Evolutionary conservation across 2,329 filamentous ascomycete species (phyloP), one percentile per base, ranked within the genome.

Genomic region (Capronia americana): DNA sequence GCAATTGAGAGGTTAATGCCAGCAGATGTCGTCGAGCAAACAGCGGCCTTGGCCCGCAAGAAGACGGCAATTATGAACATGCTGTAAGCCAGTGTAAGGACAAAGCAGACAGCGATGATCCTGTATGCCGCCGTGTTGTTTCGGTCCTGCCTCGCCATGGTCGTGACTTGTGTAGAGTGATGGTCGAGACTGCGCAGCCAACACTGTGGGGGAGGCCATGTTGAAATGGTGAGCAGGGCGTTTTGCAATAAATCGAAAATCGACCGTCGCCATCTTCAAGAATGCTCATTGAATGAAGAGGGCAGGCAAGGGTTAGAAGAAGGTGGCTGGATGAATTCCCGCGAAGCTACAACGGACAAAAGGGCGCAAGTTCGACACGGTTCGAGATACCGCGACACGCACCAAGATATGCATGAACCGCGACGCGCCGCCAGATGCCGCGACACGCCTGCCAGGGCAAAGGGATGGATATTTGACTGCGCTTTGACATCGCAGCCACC

Each of bases 1-100:
- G 41, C 68, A 65, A 69, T 64, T 8, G 68, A 66, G 28, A 67
- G 44, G 26, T 69, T 56, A 23, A 69, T 48, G 3, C 68, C 68
- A 1, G 63, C 32, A 41, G 68, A 63, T 14, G 63, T 69, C 8
- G 65, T 66, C 11, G 62, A 53, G 53, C 64, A 61, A 2, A 67
- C 60, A 20, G 58, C 51, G 10, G 55, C 48, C 56, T 67, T 69
- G 2, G 48, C 54, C 23, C 57, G 50, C 11, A 67, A n/a, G 20
- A 69, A 58, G 30, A 63, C 30, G 23, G 58, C 55, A 12, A 67
- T 48, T 7, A 30, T 61, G 28, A 69, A 38, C 20, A 69, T 61
- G 34, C 58, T 48, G 44, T 64, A 65, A 32, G 59, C 61, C 4
- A 67, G 53, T 23, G 56, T 38, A 2, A 69, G 30, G 28, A 65